These are phyloP conservation scores for Collybia sordida DNA, from an alignment of 768 basidiomycete genomes.

Conservation along the genomic window DNA sequence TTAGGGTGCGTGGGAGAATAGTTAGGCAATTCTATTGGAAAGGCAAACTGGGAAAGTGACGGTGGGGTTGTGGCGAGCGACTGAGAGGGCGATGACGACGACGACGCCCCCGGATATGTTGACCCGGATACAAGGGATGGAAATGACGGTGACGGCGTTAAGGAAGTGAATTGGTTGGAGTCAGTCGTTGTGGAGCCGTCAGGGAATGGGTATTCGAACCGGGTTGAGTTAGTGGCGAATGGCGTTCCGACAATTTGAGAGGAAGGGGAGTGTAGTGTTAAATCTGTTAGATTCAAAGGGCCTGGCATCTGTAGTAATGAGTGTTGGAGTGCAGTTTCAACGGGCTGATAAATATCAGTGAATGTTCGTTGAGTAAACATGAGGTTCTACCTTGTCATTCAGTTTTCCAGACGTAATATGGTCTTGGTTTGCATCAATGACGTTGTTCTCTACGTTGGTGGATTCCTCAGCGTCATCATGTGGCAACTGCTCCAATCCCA, in stretches of 20 bases:
- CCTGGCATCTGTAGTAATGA: no score
- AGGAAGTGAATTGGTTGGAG: slow-evolving; percentile 2
- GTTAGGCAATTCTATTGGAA: slow-evolving; percentile 7
- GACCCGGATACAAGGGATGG: slow-evolving; percentile 8
- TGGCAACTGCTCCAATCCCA: no score
- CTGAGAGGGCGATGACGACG: slow-evolving; percentile 6
- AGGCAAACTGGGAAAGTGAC: slow-evolving; percentile 9
- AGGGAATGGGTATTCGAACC: slow-evolving; percentile 33
- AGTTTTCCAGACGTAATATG: no score
- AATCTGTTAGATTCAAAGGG: neutral
- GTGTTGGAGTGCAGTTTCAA: no score
- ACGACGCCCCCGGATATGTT: slow-evolving; percentile 2
- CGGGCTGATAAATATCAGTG: no score
- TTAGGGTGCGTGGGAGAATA: slow-evolving; percentile 22
- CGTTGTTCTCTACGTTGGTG: no score
- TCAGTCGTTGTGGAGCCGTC: slow-evolving; percentile 1
- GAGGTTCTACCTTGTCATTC: no score
- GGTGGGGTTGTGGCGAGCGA: slow-evolving; percentile 13
- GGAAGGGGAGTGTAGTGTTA: slow-evolving; percentile 24
- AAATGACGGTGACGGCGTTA: slow-evolving; percentile 7
- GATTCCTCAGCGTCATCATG: no score
- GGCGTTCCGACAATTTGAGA: slow-evolving; percentile 31
- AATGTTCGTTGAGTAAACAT: no score
- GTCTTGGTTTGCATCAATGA: no score
- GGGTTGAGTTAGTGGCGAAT: slow-evolving; percentile 26